phyloP scores from a whole-genome alignment of 306 rosid species.

The Neltuma alba region DNA sequence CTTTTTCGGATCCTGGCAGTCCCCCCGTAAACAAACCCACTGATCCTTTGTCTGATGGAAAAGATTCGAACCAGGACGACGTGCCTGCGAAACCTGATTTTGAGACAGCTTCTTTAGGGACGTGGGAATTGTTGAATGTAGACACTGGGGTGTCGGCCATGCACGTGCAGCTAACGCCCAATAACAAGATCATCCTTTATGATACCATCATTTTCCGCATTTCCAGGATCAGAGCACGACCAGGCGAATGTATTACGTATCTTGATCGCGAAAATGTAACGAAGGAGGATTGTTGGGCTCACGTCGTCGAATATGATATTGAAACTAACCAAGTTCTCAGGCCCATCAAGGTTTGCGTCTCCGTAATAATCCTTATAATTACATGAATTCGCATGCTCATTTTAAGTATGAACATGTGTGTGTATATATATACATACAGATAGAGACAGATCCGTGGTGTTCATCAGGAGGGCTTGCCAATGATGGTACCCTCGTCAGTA shows the following conservation, averaged over 20 bases:
- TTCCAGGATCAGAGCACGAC: constrained; percentile 52
- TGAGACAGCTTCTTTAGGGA: constrained; percentile 32
- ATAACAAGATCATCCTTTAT: constrained; percentile 54
- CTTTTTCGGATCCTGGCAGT: too few species aligned
- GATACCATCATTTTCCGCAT: constrained; percentile 58
- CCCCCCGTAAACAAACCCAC: background rate
- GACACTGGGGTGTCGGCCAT: constrained; percentile 74
- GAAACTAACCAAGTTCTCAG: constrained; percentile 51
- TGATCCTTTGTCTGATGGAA: background rate
- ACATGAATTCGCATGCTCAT: too few species aligned
- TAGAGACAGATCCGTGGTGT: constrained; percentile 81
- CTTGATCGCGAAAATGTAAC: background rate
- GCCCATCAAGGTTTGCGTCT: constrained; percentile 63
- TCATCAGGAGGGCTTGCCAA: constrained; percentile 80
- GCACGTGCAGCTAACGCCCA: constrained; percentile 78
- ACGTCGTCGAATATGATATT: constrained; percentile 61
- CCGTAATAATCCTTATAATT: background rate
- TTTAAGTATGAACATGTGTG: too few species aligned
- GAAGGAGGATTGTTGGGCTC: constrained; percentile 66
- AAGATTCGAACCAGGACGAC: background rate
- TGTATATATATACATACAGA: constrained; percentile 12
- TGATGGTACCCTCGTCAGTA: constrained; percentile 61
- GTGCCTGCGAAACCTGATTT: constrained; percentile 30
- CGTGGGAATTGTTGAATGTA: constrained; percentile 45
- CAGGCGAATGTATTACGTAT: constrained; percentile 50